Conservation (phyloP, 1,284 basidiomycete species). For the Leccinum pachyderme region DNA sequence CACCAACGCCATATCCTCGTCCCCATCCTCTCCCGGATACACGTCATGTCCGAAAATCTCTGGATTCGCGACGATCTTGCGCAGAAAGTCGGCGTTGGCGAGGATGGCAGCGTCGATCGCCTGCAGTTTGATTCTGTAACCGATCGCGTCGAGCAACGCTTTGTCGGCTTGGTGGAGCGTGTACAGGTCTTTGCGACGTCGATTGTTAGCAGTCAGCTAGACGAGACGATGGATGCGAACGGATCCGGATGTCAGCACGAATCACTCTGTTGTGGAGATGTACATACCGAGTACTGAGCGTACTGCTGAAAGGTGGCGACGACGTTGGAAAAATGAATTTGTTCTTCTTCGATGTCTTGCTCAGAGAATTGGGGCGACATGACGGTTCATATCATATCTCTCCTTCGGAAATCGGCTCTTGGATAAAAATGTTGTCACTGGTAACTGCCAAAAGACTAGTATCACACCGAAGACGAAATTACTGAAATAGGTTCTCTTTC, state of each 20-base stretch:
- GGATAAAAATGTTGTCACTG: no score
- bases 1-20: background rate
- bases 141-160: slow-evolving; percentile 55
- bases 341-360: slow-evolving; percentile 51
- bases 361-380: slow-evolving; percentile 31
- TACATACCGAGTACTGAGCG: slow-evolving; percentile 54
- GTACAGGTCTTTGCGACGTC: slow-evolving; percentile 70
- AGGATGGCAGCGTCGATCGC: slow-evolving; percentile 69
- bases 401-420: background rate
- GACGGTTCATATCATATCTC: background rate
- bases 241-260: background rate
- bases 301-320: slow-evolving; percentile 67
- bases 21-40: slow-evolving; percentile 22
- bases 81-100: slow-evolving; percentile 66
- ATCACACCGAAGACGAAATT: no score
- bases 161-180: slow-evolving; percentile 60
- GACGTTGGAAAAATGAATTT: slow-evolving; percentile 65
- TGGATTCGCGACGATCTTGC: slow-evolving; percentile 63
- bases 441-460: background rate
- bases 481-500: no score
- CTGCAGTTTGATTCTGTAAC: slow-evolving; percentile 67
- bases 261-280: background rate
- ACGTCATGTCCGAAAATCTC: slow-evolving; percentile 67
- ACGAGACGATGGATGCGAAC: background rate
- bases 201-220: slow-evolving; percentile 73